Evolutionary conservation across 2,329 filamentous ascomycete genomes (phyloP), one percentile per base, ranked within the genome.

Genomic region (Phialemoniopsis sp.): DNA sequence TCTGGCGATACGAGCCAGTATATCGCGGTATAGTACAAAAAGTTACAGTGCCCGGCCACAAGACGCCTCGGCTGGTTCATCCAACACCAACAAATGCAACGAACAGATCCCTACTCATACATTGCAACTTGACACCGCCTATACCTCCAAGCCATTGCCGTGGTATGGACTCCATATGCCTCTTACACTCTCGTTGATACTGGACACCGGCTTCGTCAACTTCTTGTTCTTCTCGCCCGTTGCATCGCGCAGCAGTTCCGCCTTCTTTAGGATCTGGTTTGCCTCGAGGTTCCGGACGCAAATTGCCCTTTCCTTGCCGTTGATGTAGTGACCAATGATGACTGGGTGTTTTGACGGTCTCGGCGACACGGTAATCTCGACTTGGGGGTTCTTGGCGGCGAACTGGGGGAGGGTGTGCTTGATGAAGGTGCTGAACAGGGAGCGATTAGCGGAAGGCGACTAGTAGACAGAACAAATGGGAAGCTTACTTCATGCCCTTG

Each of bases 291-390:
- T 97, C 52, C 85, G 80, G 41, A 97, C 89, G 62, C 90, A 96
- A 38, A 97, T 80, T 9, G 88, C 78, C 63, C 93, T 93, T 46
- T 85, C 76, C 19, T 81, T 76, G 46, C 91, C 90, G 62, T 96
- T 97, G 72, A 97, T 88, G 67, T 95, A 98, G 64, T 88, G 78
- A 42, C 89, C 93, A 53, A 85, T 81, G 54, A 98, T 80, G 46
- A 95, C 80, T 29, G 93, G 93, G 65, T 97, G 91, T 58, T 86
- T 86, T 52, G 82, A 73, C n/a, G 90, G 91, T 50, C 90, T 84
- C 14, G 91, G 93, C 30, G 90, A 94, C 44, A 98, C 81, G 55
- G 80, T 81, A 67, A 98, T 88, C 68, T 97, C 90, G 72, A 97
- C 82, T 62, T 88, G 79, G 21, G 91, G 89, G 67, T 96, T 87